Evolutionary conservation across 495 filamentous ascomycete species (phyloP), one percentile per base, ranked within the genome.

Genomic region (Eremomyces bilateralis): DNA sequence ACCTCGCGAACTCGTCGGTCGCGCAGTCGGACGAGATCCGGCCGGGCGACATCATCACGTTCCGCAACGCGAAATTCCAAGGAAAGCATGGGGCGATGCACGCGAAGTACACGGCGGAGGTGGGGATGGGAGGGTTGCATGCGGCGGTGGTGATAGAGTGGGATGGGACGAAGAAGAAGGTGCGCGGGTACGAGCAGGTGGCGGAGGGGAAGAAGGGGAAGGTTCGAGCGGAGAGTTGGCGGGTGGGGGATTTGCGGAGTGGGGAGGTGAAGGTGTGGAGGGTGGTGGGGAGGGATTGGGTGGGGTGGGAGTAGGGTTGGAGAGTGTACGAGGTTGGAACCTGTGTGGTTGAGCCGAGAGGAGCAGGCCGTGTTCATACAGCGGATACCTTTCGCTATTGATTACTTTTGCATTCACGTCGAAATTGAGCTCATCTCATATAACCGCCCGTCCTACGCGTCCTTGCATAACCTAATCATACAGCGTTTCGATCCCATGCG

Each of bases 101-200:
- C 47, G 73, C 78, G 42, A 95, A 95, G 56, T 97, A 97, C 49
- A 73, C 58, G 34, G 57, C 68, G 22, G 88, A 97, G 41, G 80
- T 93, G 0, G 88, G 88, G 31, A 82, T 78, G 47, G 78, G 79
- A 3, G 85, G 93, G 44, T n/a, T n/a, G n/a, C 88, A 97, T 53
- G 88, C 95, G 1, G 90, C 67, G 2, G 61, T 97, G n/a, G 84
- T 95, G n/a, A 67, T 82, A 8, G 88, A 97, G 50, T 97, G 88
- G 88, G 88, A 97, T 52, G 88, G 88, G 20, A 92, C 82, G 18
- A 92, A 94, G 64, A 94, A 93, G 69, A 92, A 93, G 65, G 75
- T 97, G 22, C 60, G 84, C 25, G 84, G 73, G 0, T 95, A 80
- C 78, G 88, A 97, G 49, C 88, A 97, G 49, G 88, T 85, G 0